Base-by-base conservation (phyloP, 1,139 yeast genomes). In the Hansenula sp. region DNA sequence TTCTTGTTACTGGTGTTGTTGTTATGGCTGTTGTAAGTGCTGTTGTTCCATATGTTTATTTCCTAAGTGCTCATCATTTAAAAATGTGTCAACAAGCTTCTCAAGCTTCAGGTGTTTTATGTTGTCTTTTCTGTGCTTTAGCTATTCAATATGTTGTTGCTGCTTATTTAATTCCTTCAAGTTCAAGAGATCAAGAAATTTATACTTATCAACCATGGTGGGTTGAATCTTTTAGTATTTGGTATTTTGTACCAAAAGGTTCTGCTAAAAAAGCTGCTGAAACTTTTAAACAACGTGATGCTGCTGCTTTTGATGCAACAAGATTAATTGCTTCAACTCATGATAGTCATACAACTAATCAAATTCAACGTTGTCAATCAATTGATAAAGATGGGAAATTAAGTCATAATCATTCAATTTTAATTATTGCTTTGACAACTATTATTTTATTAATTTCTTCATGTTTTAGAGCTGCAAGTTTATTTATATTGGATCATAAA, bases 161-260 rank as follows among this genome's bases (percentile, higher is more conserved):
- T 32, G 77, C 90, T 1, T 83, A 67, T 56, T 49, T 74, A 44
- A 64, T 77, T 51, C 73, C 76, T 43, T 82, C 88, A 21, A 77
- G 86, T 13, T 51, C 61, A 36, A 69, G 69, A 45, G 82, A 79
- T 55, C 75, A 71, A 51, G 61, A 65, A 37, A 64, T 79, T 34
- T 68, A 72, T 51, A 79, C 87, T 17, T 77, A 77, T 56, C 92
- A 83, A 60, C 87, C 94, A 29, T 80, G 82, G 73, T 84, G 94
- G 94, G 79, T 84, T 54, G 80, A 80, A 56, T 72, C 79, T 2
- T 80, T 82, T 52, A 56, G 65, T 16, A 71, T 81, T 13, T 62
- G 67, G 34, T 80, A 80, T 58, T 80, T 69, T 58, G 79, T 77
- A 19, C 67, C 67, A 48, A 69, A 67, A 33, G 65, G 68, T 53